Evolutionary conservation across 768 basidiomycete genomes (phyloP), one percentile per base, ranked within the genome.

Genomic region (Rickenella mellea): DNA sequence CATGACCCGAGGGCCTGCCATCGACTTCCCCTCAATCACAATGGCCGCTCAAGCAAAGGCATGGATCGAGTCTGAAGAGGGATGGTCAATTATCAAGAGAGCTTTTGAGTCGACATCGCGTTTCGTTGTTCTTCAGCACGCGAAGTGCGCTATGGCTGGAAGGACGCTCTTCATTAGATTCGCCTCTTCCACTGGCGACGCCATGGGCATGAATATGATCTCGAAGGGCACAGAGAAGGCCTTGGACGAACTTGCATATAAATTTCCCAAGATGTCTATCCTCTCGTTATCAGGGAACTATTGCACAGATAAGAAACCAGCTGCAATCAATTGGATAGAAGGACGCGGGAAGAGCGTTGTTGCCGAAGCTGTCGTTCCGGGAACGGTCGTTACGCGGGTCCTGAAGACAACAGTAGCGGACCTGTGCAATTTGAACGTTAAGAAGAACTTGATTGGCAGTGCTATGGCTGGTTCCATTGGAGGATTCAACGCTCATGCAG

Each of bases 191-290:
- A 98, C 96, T 0, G 96, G 93, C 25, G 94, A 98, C 55, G 94
- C 96, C 30, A 99, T 98, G 94, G 96, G 96, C 14, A 99, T 99
- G 96, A 99, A 99, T 70, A 99, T 98, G 96, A 96, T 98, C 56
- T 88, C 85, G 7, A 99, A 99, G 65, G 96, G 93, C 3, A 92
- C 91, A 9, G 96, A 98, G 68, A 87, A 86, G 63, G 92, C 92
- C 17, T 73, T 99, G 9, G 90, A 84, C 55, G 74, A 70, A 15
- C 71, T 90, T 74, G 70, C 74, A 51, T 68, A 70, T 39, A 62
- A 80, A 53, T 99, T 90, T 69, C 94, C 94, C 3, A 80, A 83
- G 46, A 97, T 97, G 93, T 62, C 78, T 42, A 78, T 91, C 30
- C 73, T 96, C 26, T 86, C 94, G 7, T 73, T 99, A 11, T 89